Evolutionary conservation across 78 protist genomes (phyloP), one percentile per base, ranked within the genome.

Genomic region (Speleostelium caveatum): DNA sequence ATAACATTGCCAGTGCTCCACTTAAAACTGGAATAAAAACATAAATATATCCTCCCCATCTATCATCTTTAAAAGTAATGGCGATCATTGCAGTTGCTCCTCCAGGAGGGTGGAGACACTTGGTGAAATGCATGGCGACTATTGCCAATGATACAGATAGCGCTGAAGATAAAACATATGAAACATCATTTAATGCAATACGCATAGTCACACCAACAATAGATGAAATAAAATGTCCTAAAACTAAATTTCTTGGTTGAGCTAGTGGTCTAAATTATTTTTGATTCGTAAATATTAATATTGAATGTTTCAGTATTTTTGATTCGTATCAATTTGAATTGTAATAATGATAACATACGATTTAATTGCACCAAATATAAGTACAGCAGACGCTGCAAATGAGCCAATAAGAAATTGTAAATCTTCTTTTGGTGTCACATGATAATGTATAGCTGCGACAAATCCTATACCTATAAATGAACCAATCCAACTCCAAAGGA

Each of bases 371-470:
- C 87, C 96, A 62, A 77, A 87, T 3, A 94, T 66, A 17, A 94
- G 49, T 6, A 86, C 96, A 0, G 93, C 88, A 28, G 93, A 72
- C n/a, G 96, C 96, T 14, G 85, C 96, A 56, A 94, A 94, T 58
- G 87, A 71, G 3, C 86, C 96, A 12, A 94, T 49, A 5, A 94
- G 56, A 22, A 94, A 19, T 35, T 35, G n/a, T 6, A 79, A 3
- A 14, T 87, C 77, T 6, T 17, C 26, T 22, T 56, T 17, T 0
- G 6, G 26, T 1, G 26, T 33, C 0, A 73, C 83, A 7, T 72
- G 21, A 42, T 76, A 83, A 36, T 83, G 91, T n/a, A 83, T 5
- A 4, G 67, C 42, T 39, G 91, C 77, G 24, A 83, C 33, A 12
- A 83, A 22, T 4, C 75, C 75, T 24, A 68, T 69, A 30, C 91